These are phyloP conservation scores for Lipomyces anomalus DNA, from an alignment of 805 yeast genomes.

Conservation along the genomic window DNA sequence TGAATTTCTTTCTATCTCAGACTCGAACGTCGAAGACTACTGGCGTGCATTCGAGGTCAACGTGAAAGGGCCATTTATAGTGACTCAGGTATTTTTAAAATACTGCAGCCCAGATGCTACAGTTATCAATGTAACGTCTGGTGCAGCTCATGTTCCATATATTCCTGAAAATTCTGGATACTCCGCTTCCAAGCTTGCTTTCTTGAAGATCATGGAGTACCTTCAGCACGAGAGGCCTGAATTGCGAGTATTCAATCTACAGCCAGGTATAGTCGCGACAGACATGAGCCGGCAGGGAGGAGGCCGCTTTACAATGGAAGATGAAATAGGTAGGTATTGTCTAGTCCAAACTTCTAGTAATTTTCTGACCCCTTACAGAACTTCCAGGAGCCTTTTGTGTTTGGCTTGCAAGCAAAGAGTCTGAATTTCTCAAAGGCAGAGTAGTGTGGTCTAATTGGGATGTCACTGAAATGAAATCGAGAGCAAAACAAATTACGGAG, in stretches of 20 bases:
- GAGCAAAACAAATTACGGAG: neutral
- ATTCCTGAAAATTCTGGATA: neutral
- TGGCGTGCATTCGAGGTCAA: conserved; percentile 4
- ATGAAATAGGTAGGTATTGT: neutral
- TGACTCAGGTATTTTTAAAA: neutral
- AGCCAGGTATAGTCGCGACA: conserved; percentile 1
- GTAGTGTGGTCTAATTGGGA: conserved; percentile 2
- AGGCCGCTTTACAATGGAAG: conserved; percentile 1
- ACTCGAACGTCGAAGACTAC: neutral
- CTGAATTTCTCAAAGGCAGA: conserved; percentile 1
- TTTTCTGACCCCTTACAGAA: no score
- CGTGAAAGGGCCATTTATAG: neutral
- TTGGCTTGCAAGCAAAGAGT: conserved; percentile 2
- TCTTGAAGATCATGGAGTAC: neutral
- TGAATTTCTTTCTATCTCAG: neutral
- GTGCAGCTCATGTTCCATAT: neutral
- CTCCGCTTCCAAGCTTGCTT: neutral
- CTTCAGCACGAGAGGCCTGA: neutral
- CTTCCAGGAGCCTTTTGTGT: conserved; percentile 1
- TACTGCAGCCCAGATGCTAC: neutral
- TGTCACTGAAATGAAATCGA: neutral
- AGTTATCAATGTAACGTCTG: neutral
- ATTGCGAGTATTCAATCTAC: conserved; percentile 1
- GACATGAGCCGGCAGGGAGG: conserved; percentile 2
- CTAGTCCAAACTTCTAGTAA: neutral